Percentiles rank a stretch among this genome's conserved stretches.
Evolutionary conservation across 352 stramenopile genomes (phyloP).

Genomic region (Pythium dissimile): DNA sequence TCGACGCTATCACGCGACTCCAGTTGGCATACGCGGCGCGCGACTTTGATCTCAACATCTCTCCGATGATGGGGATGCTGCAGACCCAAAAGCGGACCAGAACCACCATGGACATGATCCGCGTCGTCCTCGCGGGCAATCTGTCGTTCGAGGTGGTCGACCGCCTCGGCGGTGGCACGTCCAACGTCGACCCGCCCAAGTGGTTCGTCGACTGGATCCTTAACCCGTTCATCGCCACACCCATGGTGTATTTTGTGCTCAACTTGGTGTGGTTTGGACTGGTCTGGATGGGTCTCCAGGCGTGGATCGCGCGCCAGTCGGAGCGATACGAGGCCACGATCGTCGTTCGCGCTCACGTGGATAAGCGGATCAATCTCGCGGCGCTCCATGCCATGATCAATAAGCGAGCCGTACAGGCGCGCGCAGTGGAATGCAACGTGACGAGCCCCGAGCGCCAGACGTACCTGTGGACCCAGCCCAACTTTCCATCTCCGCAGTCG

Average conservation of each 20-base stretch:
- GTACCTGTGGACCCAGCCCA: constrained; percentile 73
- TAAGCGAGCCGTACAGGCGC: constrained; percentile 33
- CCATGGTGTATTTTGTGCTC: constrained; percentile 74
- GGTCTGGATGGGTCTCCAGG: constrained; percentile 54
- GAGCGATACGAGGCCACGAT: constrained; percentile 83
- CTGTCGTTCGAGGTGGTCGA: constrained; percentile 95
- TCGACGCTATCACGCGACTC: constrained; percentile 83
- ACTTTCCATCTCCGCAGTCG: constrained; percentile 84
- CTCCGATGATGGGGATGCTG: constrained; percentile 79
- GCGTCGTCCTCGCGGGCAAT: constrained; percentile 91
- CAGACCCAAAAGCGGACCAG: constrained; percentile 50
- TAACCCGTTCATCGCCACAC: constrained; percentile 53
- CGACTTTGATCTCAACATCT: constrained; percentile 87
- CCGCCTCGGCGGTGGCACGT: constrained; percentile 89
- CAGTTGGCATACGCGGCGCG: constrained; percentile 88
- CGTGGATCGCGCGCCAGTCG: constrained; percentile 32
- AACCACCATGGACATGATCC: constrained; percentile 82
- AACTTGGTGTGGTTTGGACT: constrained; percentile 71
- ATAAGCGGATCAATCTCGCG: constrained; percentile 54
- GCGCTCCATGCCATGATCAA: constrained; percentile 42
- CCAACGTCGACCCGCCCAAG: constrained; percentile 85
- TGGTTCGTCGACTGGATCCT: constrained; percentile 85
- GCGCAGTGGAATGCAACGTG: constrained; percentile 38
- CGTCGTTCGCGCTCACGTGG: constrained; percentile 80
- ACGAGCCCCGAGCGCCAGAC: constrained; percentile 59